Base-by-base conservation (phyloP, 2,329 filamentous ascomycete species). In the Penicillium hesseltinei region DNA sequence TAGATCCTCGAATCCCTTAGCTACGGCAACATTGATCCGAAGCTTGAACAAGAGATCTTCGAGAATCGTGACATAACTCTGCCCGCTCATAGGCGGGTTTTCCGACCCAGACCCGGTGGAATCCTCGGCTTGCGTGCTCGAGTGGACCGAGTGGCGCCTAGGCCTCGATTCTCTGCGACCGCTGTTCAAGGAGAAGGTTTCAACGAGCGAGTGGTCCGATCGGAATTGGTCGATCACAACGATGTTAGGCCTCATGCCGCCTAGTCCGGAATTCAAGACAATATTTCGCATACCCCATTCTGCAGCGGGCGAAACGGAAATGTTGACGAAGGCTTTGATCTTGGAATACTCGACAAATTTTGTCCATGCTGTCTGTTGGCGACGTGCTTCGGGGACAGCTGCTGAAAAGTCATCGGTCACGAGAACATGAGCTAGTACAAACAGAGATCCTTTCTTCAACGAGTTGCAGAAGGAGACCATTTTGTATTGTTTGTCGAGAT, bases 401-500 rank as follows among this genome's bases (percentile, higher is more conserved):
- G 83, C 82, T 21, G 84, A 84, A 67, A 96, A 96, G 69, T 96
- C 89, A 58, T 90, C 83, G 0, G 90, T 91, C 3, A 96, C 90
- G 58, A 96, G 92, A 43, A 95, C 90, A 73, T 95, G 91, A 0
- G 91, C 91, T 1, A 96, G 80, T 10, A 96, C 89, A 71, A 94
- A 96, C 1, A 96, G 74, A 0, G 86, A 87, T 0, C 91, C 92
- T 68, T 96, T 96, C 71, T 96, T 96, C 71, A 96, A 78, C 0
- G 90, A 92, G 71, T 96, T 96, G 75, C 91, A 96, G 65, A 96
- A 96, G 58, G 92, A 90, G 2, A 96, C 93, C 40, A 96, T 82
- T 42, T 90, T 88, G 52, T 89, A 91, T 70, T 94, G 90, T 6
- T 83, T 83, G n/a, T 91, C 83, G 4, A 91, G 89, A 66, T 94